A percentile compares a stretch with the other conserved stretches of the same genome.
Evolutionary conservation across 2,329 filamentous ascomycete species (phyloP).

Genomic region (Fusarium brachygibbosum): DNA sequence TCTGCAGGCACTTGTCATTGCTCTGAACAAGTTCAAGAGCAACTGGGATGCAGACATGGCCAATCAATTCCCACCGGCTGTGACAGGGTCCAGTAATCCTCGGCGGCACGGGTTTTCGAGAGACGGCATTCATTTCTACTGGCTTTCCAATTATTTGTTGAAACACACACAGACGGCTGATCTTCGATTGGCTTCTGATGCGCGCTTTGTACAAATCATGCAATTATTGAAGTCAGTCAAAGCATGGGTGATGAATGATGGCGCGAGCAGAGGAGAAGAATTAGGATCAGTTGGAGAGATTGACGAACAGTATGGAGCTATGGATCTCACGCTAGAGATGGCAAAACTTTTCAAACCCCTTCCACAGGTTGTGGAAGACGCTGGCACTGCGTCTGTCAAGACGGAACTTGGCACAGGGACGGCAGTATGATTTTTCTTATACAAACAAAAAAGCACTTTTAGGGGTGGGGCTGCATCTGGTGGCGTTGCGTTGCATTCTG

Average conservation of each 20-base stretch:
- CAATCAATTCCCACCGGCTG: constrained; percentile 71
- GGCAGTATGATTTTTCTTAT: constrained; percentile 51
- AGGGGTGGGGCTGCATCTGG: constrained; percentile 55
- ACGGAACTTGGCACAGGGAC: constrained; percentile 54
- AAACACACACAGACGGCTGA: constrained; percentile 68
- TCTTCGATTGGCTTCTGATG: constrained; percentile 68
- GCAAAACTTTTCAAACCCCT: constrained; percentile 76
- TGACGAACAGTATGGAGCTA: constrained; percentile 74
- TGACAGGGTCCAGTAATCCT: constrained; percentile 62
- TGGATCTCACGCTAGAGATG: constrained; percentile 78
- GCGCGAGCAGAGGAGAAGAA: constrained; percentile 74
- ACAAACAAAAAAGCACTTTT: constrained; percentile 51
- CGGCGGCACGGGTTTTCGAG: constrained; percentile 77
- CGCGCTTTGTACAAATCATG: constrained; percentile 72
- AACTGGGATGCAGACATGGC: constrained; percentile 79
- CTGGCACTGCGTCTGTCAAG: constrained; percentile 59
- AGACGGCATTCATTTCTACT: constrained; percentile 80
- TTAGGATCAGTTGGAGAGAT: constrained; percentile 77
- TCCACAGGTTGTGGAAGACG: constrained; percentile 59
- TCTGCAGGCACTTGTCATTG: constrained; percentile 64
- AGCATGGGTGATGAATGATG: constrained; percentile 72
- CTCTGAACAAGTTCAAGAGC: constrained; percentile 79
- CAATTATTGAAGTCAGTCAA: constrained; percentile 71
- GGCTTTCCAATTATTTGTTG: constrained; percentile 75
- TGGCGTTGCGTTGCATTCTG: constrained; percentile 58